phyloP scores from a whole-genome alignment of 768 basidiomycete species.

The Pleurotus giganteus region DNA sequence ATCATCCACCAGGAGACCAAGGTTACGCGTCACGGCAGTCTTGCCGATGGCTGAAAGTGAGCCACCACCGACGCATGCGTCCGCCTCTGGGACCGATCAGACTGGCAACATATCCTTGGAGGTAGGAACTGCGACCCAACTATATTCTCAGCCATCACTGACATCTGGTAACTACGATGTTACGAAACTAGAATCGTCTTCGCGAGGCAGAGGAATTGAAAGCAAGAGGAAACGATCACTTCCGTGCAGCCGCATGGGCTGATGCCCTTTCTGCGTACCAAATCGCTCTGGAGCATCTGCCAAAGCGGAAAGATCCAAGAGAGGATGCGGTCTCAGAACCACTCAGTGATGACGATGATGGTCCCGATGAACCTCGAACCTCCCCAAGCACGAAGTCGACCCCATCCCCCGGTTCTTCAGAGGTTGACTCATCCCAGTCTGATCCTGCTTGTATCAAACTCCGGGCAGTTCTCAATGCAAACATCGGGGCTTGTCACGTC shows the following conservation, averaged over 20 bases:
- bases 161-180: constrained; percentile 11
- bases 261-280: constrained; percentile 72
- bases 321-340: background rate
- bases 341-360: constrained; percentile 3
- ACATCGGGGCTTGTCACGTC: constrained; percentile 82
- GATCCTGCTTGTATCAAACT: constrained; percentile 51
- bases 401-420: constrained; percentile 9
- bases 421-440: constrained; percentile 27
- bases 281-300: constrained; percentile 65
- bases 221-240: constrained; percentile 70
- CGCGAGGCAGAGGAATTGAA: constrained; percentile 62
- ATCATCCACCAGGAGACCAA: too few relatives aligned
- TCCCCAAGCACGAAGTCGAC: constrained; percentile 9
- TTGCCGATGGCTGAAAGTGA: constrained; percentile 2
- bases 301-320: constrained; percentile 35
- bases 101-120: background rate
- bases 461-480: constrained; percentile 78
- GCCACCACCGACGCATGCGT: background rate
- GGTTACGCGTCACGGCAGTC: too few relatives aligned
- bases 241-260: constrained; percentile 62
- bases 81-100: constrained; percentile 3
- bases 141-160: background rate
- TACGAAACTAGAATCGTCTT: constrained; percentile 49
- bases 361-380: background rate
- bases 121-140: constrained; percentile 1